These are phyloP conservation scores for Candida morakotiae DNA, from an alignment of 805 yeast genomes.

Conservation along the genomic window DNA sequence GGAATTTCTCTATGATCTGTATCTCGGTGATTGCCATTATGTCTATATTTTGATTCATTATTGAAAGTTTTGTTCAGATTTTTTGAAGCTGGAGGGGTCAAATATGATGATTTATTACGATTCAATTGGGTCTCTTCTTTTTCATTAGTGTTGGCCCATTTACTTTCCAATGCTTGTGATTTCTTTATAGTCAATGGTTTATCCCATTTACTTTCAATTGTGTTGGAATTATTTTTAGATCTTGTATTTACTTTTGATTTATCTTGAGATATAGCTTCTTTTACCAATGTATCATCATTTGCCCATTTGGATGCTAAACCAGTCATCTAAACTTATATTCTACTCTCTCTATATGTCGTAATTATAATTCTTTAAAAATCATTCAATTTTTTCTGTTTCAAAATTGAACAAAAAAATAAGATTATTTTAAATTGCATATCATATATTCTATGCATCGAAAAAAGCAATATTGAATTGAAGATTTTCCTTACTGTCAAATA, in stretches of 20 bases:
- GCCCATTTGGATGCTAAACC: conserved; percentile 34
- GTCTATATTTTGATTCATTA: not conserved
- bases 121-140: no score
- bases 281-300: conserved; percentile 21
- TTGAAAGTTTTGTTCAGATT: not conserved
- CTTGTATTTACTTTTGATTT: conserved; percentile 13
- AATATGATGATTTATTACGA: conserved; percentile 1
- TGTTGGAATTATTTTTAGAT: conserved; percentile 15
- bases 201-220: conserved; percentile 8
- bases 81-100: conserved; percentile 5
- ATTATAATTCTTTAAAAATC: no score
- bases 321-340: no score
- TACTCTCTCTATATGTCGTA: no score
- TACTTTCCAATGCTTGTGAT: conserved; percentile 21
- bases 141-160: conserved; percentile 25
- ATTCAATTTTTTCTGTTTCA: no score
- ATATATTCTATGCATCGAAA: no score
- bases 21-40: not conserved
- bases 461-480: no score
- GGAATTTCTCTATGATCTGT: not conserved
- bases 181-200: conserved; percentile 11
- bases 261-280: conserved; percentile 23
- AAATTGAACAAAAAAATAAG: no score
- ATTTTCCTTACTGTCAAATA: no score
- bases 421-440: no score